phyloP scores from a whole-genome alignment of 352 stramenopile species.

The Phytophthora boehmeriae region DNA sequence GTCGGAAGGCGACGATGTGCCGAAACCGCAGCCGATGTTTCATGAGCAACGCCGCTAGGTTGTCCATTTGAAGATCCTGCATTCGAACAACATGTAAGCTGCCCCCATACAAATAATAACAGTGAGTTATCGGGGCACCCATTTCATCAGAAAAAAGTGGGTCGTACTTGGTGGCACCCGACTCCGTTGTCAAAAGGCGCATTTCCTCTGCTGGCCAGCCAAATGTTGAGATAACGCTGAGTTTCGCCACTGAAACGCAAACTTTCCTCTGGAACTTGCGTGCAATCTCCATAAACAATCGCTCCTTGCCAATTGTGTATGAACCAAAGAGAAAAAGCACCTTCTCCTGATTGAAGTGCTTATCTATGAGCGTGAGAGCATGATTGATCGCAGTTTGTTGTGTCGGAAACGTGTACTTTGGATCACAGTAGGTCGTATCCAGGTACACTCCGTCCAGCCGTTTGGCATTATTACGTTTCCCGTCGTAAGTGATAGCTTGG shows the following conservation, averaged over 20 bases:
- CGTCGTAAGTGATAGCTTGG: constrained; percentile 29
- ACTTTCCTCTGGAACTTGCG: constrained; percentile 73
- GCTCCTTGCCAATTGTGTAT: constrained; percentile 98
- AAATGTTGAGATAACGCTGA: constrained; percentile 89
- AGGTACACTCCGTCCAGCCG: constrained; percentile 91
- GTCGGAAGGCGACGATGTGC: constrained; percentile 94
- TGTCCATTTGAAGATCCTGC: constrained; percentile 93
- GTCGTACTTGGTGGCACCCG: constrained; percentile 69
- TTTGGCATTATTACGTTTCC: constrained; percentile 30
- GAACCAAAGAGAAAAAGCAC: constrained; percentile 95
- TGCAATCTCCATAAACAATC: constrained; percentile 95
- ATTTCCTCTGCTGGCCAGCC: constrained; percentile 84
- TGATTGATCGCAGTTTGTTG: constrained; percentile 81
- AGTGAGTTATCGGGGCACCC: constrained; percentile 3
- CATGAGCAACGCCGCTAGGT: constrained; percentile 62
- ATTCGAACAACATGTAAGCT: constrained; percentile 94
- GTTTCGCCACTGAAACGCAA: constrained; percentile 78
- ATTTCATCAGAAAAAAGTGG: neutral
- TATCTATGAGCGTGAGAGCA: constrained; percentile 62
- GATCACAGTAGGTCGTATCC: constrained; percentile 97
- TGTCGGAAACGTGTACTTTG: constrained; percentile 94
- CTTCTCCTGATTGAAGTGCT: constrained; percentile 57
- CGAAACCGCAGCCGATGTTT: constrained; percentile 76
- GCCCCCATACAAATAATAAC: constrained; percentile 7
- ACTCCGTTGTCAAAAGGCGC: constrained; percentile 87